phyloP scores from a whole-genome alignment of 2,329 filamentous ascomycete species.

The Aspergillus uvarum region DNA sequence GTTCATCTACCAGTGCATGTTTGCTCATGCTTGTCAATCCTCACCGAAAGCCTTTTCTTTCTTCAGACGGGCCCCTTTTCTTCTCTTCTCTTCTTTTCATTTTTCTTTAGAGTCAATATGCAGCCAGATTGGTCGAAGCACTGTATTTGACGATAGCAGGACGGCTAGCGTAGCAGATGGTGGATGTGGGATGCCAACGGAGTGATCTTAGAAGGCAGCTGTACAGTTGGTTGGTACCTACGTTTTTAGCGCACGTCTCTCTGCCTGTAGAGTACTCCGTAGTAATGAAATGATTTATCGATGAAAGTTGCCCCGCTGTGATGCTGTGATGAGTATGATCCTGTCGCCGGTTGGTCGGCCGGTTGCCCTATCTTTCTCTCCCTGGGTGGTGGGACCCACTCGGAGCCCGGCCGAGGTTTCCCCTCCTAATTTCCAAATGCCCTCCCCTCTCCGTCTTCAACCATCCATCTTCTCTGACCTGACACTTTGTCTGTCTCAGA shows the following conservation, averaged over 20 bases:
- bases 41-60: constrained; percentile 9
- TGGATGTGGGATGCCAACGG: background rate
- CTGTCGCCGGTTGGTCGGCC: background rate
- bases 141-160: background rate
- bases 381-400: background rate
- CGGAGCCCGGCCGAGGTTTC: constrained; percentile 4
- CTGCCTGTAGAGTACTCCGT: background rate
- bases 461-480: constrained; percentile 1
- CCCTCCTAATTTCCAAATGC: background rate
- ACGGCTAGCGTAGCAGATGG: background rate
- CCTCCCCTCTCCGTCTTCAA: background rate
- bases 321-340: background rate
- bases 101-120: constrained; percentile 2
- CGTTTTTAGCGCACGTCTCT: constrained; percentile 8
- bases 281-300: background rate
- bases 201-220: constrained; percentile 7
- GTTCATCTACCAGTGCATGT: background rate
- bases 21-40: background rate
- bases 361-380: background rate
- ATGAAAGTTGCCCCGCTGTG: background rate
- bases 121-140: background rate
- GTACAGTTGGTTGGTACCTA: constrained; percentile 17
- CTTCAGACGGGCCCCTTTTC: background rate
- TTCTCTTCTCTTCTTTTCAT: constrained; percentile 15
- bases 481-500: constrained; percentile 10